phyloP scores from a whole-genome alignment of 2,329 filamentous ascomycete genomes.

The Colletotrichum higginsianum region DNA sequence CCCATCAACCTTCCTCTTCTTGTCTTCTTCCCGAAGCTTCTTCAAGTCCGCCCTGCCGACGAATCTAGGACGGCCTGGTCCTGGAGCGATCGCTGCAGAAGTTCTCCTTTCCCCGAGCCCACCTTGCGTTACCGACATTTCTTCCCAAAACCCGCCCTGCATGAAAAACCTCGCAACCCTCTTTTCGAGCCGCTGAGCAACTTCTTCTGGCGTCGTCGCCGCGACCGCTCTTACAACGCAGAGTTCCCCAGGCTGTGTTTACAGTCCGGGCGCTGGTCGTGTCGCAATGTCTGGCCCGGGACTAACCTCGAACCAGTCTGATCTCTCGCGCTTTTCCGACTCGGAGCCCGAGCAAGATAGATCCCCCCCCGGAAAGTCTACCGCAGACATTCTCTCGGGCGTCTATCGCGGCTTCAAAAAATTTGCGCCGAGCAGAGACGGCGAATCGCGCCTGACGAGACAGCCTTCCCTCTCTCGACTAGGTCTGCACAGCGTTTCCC shows the following conservation, averaged over 20 bases:
- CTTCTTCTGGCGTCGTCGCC: neutral
- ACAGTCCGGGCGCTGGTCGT: conserved; percentile 28
- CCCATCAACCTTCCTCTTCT: neutral
- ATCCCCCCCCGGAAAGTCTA: conserved; percentile 50
- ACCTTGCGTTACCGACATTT: neutral
- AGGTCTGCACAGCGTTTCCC: conserved; percentile 53
- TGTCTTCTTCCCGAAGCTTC: neutral
- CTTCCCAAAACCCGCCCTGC: conserved; percentile 12
- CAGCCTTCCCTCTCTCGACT: conserved; percentile 58
- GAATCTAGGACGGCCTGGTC: conserved; percentile 5
- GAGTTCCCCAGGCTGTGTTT: conserved; percentile 17
- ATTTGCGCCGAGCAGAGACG: conserved; percentile 60
- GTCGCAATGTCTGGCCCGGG: conserved; percentile 44
- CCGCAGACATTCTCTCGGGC: conserved; percentile 65
- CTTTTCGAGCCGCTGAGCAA: conserved; percentile 5
- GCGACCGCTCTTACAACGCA: conserved; percentile 15
- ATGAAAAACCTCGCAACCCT: conserved; percentile 28
- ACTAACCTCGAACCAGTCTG: conserved; percentile 53
- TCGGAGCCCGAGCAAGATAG: conserved; percentile 58
- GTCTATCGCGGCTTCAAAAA: conserved; percentile 68
- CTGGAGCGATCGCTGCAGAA: neutral
- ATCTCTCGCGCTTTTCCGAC: conserved; percentile 60
- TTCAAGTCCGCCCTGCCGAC: neutral
- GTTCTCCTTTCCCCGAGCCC: neutral
- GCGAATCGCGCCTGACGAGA: conserved; percentile 59